phyloP scores from a whole-genome alignment of 306 rosid species.

The Prinsepia uniflora region DNA sequence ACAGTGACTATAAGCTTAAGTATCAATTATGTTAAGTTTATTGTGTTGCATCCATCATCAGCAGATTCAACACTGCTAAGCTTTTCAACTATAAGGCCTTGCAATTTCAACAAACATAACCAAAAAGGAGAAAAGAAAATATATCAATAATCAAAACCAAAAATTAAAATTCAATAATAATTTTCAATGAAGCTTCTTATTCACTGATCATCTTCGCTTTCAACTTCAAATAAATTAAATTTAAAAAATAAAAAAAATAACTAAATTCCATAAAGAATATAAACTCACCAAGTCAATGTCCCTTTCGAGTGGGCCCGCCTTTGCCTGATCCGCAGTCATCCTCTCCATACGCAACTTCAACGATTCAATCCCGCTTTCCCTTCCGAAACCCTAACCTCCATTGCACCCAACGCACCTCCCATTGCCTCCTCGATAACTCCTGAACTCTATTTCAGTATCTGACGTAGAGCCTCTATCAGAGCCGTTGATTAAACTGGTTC shows the following conservation, averaged over 20 bases:
- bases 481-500: not conserved
- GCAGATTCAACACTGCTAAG: not conserved
- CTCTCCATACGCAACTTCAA: conserved; percentile 14
- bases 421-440: not conserved
- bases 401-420: not conserved
- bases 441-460: not conserved
- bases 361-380: conserved; percentile 16
- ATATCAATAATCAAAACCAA: not conserved
- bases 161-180: not conserved
- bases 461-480: not conserved
- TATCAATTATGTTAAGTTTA: not conserved
- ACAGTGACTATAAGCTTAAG: not conserved
- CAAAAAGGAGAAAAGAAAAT: not conserved
- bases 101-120: not conserved
- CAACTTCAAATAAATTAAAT: not conserved
- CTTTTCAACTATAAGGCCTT: not conserved
- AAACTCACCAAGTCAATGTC: conserved; percentile 28
- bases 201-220: not conserved
- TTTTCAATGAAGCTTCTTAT: not conserved
- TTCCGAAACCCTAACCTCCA: conserved; percentile 23
- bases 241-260: not conserved
- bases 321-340: conserved; percentile 27
- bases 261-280: not conserved
- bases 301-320: conserved; percentile 25
- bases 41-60: not conserved